phyloP scores from a whole-genome alignment of 2,329 filamentous ascomycete species.

The Exutisphaerella laricina region DNA sequence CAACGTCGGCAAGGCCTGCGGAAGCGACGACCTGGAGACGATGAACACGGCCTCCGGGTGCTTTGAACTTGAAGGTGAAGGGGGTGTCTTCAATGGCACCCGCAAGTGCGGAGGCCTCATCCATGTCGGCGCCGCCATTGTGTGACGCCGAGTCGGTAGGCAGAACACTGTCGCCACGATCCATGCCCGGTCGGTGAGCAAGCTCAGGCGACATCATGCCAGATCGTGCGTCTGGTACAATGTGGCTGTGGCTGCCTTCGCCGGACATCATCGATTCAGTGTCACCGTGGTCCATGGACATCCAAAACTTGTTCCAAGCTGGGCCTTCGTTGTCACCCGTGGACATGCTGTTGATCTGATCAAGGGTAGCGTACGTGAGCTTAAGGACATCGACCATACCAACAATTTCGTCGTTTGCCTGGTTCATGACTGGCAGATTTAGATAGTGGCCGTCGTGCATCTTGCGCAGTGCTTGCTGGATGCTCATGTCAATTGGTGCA shows the following conservation, averaged over 20 bases:
- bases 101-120: slow-evolving; percentile 59
- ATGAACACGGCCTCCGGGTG: slow-evolving; percentile 89
- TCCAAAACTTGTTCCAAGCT: slow-evolving; percentile 99
- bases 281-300: slow-evolving; percentile 88
- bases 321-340: slow-evolving; percentile 86
- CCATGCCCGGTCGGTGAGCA: slow-evolving; percentile 51
- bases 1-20: slow-evolving; percentile 73
- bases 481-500: slow-evolving; percentile 97
- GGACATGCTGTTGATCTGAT: slow-evolving; percentile 90
- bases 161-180: slow-evolving; percentile 76
- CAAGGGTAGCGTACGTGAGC: slow-evolving; percentile 93
- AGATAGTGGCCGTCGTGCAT: slow-evolving; percentile 99
- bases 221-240: slow-evolving; percentile 62
- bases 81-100: slow-evolving; percentile 64
- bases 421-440: slow-evolving; percentile 96
- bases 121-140: slow-evolving; percentile 67
- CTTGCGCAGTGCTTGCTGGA: slow-evolving; percentile 94
- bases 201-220: slow-evolving; percentile 72
- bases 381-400: slow-evolving; percentile 99
- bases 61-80: slow-evolving; percentile 99
- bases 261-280: slow-evolving; percentile 96
- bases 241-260: slow-evolving; percentile 62
- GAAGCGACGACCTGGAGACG: slow-evolving; percentile 78
- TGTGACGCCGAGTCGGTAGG: slow-evolving; percentile 95
- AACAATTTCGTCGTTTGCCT: slow-evolving; percentile 86